These are phyloP conservation scores for Parasarocladium wereldwijsianum DNA, from an alignment of 2,329 filamentous ascomycete species.

Conservation along the genomic window DNA sequence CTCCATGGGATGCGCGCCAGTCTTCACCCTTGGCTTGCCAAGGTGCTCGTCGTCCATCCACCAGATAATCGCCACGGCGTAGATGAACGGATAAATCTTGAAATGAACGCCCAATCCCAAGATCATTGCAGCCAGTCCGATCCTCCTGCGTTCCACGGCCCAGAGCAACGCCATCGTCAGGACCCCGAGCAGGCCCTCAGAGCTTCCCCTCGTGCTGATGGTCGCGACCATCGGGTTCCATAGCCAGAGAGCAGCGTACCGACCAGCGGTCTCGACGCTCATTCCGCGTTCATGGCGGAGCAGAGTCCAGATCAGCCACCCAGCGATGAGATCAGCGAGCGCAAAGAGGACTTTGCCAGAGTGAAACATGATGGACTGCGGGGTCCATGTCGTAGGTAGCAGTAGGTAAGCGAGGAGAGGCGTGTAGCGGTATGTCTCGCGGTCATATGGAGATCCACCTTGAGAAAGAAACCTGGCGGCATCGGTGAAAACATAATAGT, in stretches of 20 bases:
- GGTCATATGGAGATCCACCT: constrained; percentile 64
- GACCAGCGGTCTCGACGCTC: constrained; percentile 41
- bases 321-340: constrained; percentile 66
- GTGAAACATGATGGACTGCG: constrained; percentile 48
- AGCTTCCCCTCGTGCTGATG: constrained; percentile 89
- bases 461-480: constrained; percentile 62
- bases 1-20: constrained; percentile 6
- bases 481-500: constrained; percentile 97
- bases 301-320: constrained; percentile 50
- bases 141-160: constrained; percentile 53
- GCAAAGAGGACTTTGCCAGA: constrained; percentile 85
- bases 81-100: constrained; percentile 98
- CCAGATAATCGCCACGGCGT: constrained; percentile 68
- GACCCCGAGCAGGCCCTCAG: constrained; percentile 77
- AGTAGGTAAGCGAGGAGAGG: constrained; percentile 86
- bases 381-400: constrained; percentile 54
- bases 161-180: constrained; percentile 73
- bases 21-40: constrained; percentile 8
- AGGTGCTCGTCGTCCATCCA: constrained; percentile 53
- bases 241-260: constrained; percentile 78
- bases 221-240: constrained; percentile 97
- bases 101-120: constrained; percentile 84
- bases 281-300: constrained; percentile 26
- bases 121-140: constrained; percentile 54
- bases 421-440: constrained; percentile 95